These are phyloP conservation scores for Phaffia rhodozyma DNA, from an alignment of 1,284 basidiomycete genomes.

Conservation along the genomic window DNA sequence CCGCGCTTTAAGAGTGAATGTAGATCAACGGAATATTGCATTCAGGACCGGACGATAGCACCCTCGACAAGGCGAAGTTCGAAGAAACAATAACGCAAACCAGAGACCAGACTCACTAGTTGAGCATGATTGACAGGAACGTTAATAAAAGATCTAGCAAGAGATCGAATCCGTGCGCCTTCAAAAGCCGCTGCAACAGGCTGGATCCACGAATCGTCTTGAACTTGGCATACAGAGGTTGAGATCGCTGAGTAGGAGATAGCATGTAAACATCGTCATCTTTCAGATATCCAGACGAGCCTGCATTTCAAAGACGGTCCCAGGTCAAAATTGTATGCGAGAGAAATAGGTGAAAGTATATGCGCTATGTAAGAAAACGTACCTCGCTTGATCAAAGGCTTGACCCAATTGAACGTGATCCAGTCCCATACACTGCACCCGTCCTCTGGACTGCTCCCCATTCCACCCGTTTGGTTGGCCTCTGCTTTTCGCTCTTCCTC, in stretches of 20 bases:
- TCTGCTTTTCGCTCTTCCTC: slow-evolving; percentile 26
- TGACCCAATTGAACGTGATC: slow-evolving; percentile 62
- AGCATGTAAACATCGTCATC: slow-evolving; percentile 60
- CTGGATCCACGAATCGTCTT: slow-evolving; percentile 31
- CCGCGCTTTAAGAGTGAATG: slow-evolving; percentile 23
- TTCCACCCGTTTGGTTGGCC: slow-evolving; percentile 21
- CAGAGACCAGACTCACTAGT: slow-evolving; percentile 41
- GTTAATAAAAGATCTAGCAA: slow-evolving; percentile 55
- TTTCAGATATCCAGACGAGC: slow-evolving; percentile 49
- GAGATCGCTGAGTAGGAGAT: slow-evolving; percentile 54
- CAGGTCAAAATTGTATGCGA: background rate
- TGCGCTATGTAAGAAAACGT: no score
- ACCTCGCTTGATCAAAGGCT: slow-evolving; percentile 45
- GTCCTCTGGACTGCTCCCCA: slow-evolving; percentile 20
- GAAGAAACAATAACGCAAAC: slow-evolving; percentile 54
- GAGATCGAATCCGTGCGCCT: slow-evolving; percentile 60
- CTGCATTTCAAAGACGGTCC: slow-evolving; percentile 32
- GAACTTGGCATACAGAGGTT: slow-evolving; percentile 51
- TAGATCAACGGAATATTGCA: slow-evolving; percentile 3
- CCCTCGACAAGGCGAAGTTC: no score
- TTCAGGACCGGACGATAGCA: no score
- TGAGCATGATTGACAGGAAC: slow-evolving; percentile 50
- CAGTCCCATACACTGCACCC: slow-evolving; percentile 51
- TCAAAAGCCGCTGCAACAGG: slow-evolving; percentile 51
- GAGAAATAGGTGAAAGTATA: no score